Base-by-base conservation (phyloP, 2,329 filamentous ascomycete genomes). In the Epicoccum sorghinum region DNA sequence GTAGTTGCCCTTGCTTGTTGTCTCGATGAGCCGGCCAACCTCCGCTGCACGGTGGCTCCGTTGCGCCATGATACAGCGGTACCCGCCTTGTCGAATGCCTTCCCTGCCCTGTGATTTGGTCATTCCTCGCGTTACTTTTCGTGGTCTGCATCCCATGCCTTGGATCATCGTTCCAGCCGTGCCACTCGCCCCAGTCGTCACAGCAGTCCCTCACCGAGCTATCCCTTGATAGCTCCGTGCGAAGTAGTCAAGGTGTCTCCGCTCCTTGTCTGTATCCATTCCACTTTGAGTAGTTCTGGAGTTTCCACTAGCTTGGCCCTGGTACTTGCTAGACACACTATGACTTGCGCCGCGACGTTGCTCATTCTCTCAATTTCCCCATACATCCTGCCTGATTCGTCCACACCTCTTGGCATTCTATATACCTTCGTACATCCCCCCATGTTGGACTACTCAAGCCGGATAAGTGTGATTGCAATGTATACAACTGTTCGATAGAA, bases 21-120 rank as follows among this genome's bases (percentile, higher is more conserved):
- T 61, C 56, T 66, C 59, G 52, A 62, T 57, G 58, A 61, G 59
- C 67, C 64, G 58, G 61, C 64, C 65, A 62, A 58, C 64, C 58
- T 69, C 61, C 62, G 60, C 71, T 64, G 71, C 72, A 73, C 71
- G 67, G 69, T 70, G 70, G 53, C 67, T 69, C 66, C 67, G 68
- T 74, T 74, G 72, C 72, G 71, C 72, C 71, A 74, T 74, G 71
- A 69, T 74, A 73, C 72, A 70, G 70, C 50, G 59, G 61, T 63
- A 73, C 71, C 70, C 70, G 71, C 71, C 63, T 64, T 61, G 63
- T 64, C 59, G 53, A 63, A 51, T 57, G 45, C 50, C 59, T 56
- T 59, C 57, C 61, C 58, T 58, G 61, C 52, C 68, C 61, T 70
- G 61, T 70, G 67, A 73, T 73, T 74, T 64, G 68, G 48, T 64